Evolutionary conservation across 2,329 filamentous ascomycete genomes (phyloP).

Genomic region (Monilinia polystroma): DNA sequence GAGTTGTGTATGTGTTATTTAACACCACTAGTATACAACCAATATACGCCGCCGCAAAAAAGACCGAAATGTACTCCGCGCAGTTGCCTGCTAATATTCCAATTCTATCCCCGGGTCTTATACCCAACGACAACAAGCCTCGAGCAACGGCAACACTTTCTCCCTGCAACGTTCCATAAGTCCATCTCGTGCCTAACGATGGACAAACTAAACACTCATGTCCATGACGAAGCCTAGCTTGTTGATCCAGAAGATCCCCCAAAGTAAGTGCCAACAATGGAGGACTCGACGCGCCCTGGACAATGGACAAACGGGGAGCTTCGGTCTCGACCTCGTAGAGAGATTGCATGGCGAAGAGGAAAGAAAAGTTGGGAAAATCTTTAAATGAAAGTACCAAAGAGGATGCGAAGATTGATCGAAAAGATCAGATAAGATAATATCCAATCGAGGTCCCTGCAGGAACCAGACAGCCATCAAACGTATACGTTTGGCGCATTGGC

Average conservation of each 20-base stretch:
- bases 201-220: constrained; percentile 19
- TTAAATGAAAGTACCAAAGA: neutral
- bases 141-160: constrained; percentile 46
- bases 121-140: constrained; percentile 53
- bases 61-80: constrained; percentile 37
- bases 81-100: constrained; percentile 33
- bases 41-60: constrained; percentile 41
- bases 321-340: constrained; percentile 15
- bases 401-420: neutral
- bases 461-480: neutral
- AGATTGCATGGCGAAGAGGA: constrained; percentile 18
- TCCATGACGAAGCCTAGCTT: neutral
- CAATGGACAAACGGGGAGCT: constrained; percentile 11
- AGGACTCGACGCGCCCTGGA: constrained; percentile 16
- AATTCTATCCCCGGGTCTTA: constrained; percentile 29
- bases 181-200: constrained; percentile 18
- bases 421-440: constrained; percentile 25
- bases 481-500: neutral
- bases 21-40: constrained; percentile 72
- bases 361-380: neutral
- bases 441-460: constrained; percentile 3
- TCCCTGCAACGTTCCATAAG: constrained; percentile 1
- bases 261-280: constrained; percentile 18
- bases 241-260: constrained; percentile 20
- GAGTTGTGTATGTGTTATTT: constrained; percentile 78